A percentile compares a stretch with the other conserved stretches of the same genome.
phyloP scores from a whole-genome alignment of 805 yeast species.

The Kodamaea fukazawae region DNA sequence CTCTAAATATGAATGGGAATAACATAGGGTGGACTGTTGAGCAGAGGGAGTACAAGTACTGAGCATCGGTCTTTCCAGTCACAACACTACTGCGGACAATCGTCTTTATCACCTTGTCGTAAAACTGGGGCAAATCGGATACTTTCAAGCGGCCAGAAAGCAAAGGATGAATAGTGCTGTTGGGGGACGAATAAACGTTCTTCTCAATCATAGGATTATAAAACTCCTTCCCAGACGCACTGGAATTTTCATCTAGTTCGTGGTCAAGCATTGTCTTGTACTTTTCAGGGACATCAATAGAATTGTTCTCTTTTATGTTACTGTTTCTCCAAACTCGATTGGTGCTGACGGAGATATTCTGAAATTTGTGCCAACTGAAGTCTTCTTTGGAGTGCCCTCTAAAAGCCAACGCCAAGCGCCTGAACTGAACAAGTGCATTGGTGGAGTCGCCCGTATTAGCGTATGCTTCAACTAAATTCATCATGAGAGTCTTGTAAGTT shows the following conservation, averaged over 20 bases:
- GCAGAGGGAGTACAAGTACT: conserved; percentile 19
- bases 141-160: conserved; percentile 26
- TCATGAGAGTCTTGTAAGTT: conserved; percentile 26
- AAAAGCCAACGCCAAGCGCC: conserved; percentile 16
- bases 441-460: conserved; percentile 20
- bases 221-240: not conserved
- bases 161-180: conserved; percentile 20
- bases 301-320: conserved; percentile 19
- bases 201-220: conserved; percentile 26
- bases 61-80: conserved; percentile 13
- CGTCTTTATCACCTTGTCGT: conserved; percentile 17
- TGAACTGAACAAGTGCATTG: conserved; percentile 21
- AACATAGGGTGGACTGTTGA: conserved; percentile 25
- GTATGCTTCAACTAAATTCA: conserved; percentile 31
- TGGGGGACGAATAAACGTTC: conserved; percentile 25
- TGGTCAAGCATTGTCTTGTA: conserved; percentile 10
- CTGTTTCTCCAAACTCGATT: conserved; percentile 22
- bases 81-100: conserved; percentile 9
- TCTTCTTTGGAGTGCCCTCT: conserved; percentile 20
- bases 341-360: conserved; percentile 14
- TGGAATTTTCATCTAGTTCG: conserved; percentile 5
- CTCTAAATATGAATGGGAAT: conserved; percentile 24
- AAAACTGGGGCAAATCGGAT: conserved; percentile 34
- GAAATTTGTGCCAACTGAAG: conserved; percentile 10
- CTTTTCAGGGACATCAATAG: conserved; percentile 3